These are phyloP conservation scores for Capsella bursapastoris DNA, from an alignment of 345 rosid genomes.

Conservation along the genomic window DNA sequence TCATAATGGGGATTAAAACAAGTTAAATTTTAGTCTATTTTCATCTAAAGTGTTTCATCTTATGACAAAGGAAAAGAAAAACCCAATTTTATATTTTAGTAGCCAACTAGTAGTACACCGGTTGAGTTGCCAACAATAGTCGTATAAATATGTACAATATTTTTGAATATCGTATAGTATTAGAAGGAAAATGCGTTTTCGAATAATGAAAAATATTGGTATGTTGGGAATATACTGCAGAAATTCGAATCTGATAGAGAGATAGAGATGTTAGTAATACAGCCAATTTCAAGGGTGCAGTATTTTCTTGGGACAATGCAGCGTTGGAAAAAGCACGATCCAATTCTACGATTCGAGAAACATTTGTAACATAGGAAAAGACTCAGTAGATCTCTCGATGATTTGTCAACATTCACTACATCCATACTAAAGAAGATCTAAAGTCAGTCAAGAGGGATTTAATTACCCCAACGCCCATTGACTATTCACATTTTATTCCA, in stretches of 20 bases:
- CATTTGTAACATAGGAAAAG: background rate
- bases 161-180: too few species aligned
- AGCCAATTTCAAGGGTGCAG: background rate
- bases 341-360: background rate
- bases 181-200: background rate
- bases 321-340: background rate
- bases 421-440: too few species aligned
- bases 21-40: background rate
- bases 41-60: background rate
- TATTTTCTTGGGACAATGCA: background rate
- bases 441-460: background rate
- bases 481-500: slow-evolving; percentile 2
- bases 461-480: background rate
- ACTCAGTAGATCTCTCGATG: background rate
- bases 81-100: too few species aligned
- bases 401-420: too few species aligned
- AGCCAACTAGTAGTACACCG: background rate
- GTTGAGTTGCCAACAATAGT: background rate
- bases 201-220: background rate
- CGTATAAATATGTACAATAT: too few species aligned
- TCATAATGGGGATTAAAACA: background rate
- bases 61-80: too few species aligned
- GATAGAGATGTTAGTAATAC: background rate
- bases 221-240: background rate
- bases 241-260: background rate